A percentile compares a stretch with the other conserved stretches of the same genome.
These are phyloP conservation scores for Penicillium cataractarum DNA, from an alignment of 495 filamentous ascomycete genomes.

Conservation along the genomic window DNA sequence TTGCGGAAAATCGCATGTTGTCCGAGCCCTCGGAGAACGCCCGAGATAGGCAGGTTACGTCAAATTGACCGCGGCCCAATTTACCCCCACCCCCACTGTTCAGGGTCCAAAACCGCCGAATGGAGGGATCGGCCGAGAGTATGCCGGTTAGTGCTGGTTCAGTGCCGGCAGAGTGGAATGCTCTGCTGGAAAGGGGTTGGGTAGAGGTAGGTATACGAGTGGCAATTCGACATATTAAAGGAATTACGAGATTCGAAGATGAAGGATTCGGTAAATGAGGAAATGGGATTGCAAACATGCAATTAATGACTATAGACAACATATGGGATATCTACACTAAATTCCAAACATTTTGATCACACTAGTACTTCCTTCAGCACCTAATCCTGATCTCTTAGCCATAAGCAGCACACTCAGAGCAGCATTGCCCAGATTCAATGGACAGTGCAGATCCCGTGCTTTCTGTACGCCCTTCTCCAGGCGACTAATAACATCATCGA, in stretches of 20 bases:
- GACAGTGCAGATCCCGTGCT: slow-evolving; percentile 56
- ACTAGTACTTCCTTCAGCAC: slow-evolving; percentile 35
- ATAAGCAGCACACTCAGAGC: slow-evolving; percentile 44
- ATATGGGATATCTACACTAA: slow-evolving; percentile 20
- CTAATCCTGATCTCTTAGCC: slow-evolving; percentile 38
- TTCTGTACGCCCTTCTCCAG: slow-evolving; percentile 64
- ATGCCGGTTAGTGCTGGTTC: not conserved
- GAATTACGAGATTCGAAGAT: not conserved
- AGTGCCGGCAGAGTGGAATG: not conserved
- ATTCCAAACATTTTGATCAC: slow-evolving; percentile 42
- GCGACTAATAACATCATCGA: slow-evolving; percentile 58
- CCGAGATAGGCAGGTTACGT: slow-evolving; percentile 17
- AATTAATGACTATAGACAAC: not conserved
- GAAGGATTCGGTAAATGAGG: not conserved
- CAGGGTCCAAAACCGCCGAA: not conserved
- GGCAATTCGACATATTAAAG: not conserved
- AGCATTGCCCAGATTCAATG: slow-evolving; percentile 46
- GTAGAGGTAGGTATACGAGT: not conserved
- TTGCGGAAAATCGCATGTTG: slow-evolving; percentile 13
- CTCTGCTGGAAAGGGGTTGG: not conserved
- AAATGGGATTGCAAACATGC: not conserved
- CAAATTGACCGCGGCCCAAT: slow-evolving; percentile 8
- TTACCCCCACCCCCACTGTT: not conserved
- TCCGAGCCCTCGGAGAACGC: slow-evolving; percentile 22
- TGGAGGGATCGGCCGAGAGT: not conserved